Evolutionary conservation across 1,284 basidiomycete genomes (phyloP).

Genomic region (Leccinum angustisporum): DNA sequence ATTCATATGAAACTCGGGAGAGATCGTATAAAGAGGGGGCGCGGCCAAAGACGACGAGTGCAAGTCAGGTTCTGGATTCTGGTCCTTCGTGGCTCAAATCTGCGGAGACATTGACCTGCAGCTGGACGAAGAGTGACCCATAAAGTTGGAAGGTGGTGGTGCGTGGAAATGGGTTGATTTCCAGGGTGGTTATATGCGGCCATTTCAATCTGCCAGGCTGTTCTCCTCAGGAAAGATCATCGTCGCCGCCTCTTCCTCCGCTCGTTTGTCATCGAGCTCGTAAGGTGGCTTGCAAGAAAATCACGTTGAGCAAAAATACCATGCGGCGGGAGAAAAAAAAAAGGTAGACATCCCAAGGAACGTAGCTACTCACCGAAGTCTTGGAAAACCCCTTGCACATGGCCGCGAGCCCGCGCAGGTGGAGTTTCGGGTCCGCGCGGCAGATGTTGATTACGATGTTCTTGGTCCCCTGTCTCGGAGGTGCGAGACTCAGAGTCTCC

Average conservation of each 20-base stretch:
- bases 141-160: neutral
- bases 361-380: conserved; percentile 50
- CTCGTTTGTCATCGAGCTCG: conserved; percentile 41
- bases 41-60: conserved; percentile 6
- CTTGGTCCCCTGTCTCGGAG: neutral
- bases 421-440: conserved; percentile 35
- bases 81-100: neutral
- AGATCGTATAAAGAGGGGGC: conserved; percentile 24
- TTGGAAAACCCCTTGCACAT: conserved; percentile 58
- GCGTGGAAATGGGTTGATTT: too few relatives aligned
- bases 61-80: neutral
- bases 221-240: conserved; percentile 38
- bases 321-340: neutral
- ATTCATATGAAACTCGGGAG: conserved; percentile 5
- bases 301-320: neutral
- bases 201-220: neutral
- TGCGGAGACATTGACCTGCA: neutral
- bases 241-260: conserved; percentile 49
- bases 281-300: conserved; percentile 49
- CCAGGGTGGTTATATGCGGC: too few relatives aligned
- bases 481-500: conserved; percentile 22
- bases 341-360: neutral
- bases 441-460: conserved; percentile 41
- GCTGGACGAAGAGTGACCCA: neutral
- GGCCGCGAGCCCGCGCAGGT: conserved; percentile 43